Conservation (phyloP, 2,329 filamentous ascomycete species). For the Fusarium humuli region DNA sequence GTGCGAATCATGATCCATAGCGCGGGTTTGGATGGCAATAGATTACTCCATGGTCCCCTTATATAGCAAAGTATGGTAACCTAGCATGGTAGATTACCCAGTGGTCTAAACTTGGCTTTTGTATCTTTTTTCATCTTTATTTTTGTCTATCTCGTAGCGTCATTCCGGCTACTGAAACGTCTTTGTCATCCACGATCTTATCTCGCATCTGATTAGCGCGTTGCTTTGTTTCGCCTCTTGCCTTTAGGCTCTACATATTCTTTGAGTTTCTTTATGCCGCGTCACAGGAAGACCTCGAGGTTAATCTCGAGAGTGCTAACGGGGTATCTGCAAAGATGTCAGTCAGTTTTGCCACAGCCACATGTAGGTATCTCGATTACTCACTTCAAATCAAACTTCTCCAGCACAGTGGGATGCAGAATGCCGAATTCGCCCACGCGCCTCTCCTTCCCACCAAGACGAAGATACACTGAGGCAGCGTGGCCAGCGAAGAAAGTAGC, state of each 20-base stretch:
- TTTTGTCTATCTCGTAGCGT: conserved; percentile 46
- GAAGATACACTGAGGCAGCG: conserved; percentile 84
- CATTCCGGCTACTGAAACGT: conserved; percentile 37
- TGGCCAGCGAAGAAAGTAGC: conserved; percentile 93
- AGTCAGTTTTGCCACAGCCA: conserved; percentile 31
- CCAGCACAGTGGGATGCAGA: conserved; percentile 89
- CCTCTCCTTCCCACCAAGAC: conserved; percentile 77
- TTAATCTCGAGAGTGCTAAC: conserved; percentile 96
- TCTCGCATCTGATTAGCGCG: conserved; percentile 3
- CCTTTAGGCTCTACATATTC: conserved; percentile 26
- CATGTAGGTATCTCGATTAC: conserved; percentile 40
- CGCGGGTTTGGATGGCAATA: conserved; percentile 21
- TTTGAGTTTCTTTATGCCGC: conserved; percentile 26
- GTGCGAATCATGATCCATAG: background rate
- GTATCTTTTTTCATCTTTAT: conserved; percentile 24
- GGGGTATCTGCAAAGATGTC: conserved; percentile 71
- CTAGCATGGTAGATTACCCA: background rate
- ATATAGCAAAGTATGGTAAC: conserved; percentile 7
- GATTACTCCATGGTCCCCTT: conserved; percentile 4
- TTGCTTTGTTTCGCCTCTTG: conserved; percentile 13
- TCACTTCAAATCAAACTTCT: conserved; percentile 90
- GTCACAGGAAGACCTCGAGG: conserved; percentile 88
- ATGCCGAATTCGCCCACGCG: conserved; percentile 93
- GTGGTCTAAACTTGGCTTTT: conserved; percentile 11
- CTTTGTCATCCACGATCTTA: conserved; percentile 34